Conservation (phyloP, 495 filamentous ascomycete genomes). For the Chaetomidium leptoderma region DNA sequence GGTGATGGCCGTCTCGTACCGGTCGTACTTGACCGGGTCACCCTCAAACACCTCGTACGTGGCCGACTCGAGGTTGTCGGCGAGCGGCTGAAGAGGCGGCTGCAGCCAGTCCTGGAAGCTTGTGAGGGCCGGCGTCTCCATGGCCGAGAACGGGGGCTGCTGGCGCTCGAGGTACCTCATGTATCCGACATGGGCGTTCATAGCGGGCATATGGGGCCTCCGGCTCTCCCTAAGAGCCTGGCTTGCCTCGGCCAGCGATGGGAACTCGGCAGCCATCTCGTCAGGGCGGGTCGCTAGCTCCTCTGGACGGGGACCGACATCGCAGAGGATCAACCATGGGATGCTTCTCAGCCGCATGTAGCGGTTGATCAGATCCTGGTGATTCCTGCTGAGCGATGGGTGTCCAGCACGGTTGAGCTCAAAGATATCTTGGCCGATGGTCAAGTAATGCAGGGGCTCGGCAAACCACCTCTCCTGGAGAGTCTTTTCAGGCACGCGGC, state of each 20-base stretch:
- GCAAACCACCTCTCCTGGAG: constrained; percentile 90
- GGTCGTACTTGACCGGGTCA: constrained; percentile 95
- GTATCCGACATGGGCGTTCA: constrained; percentile 66
- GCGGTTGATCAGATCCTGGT: constrained; percentile 71
- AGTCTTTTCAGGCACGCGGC: constrained; percentile 65
- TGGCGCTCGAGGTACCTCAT: constrained; percentile 77
- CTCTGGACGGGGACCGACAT: constrained; percentile 65
- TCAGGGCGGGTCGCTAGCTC: constrained; percentile 43
- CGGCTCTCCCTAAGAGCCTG: constrained; percentile 35
- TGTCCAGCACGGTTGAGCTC: constrained; percentile 73
- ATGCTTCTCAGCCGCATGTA: constrained; percentile 78
- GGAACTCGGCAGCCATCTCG: constrained; percentile 47
- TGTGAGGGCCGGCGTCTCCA: constrained; percentile 39
- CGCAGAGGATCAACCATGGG: constrained; percentile 77
- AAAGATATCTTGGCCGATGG: constrained; percentile 63
- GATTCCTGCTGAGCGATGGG: constrained; percentile 73
- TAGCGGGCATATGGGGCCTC: constrained; percentile 26
- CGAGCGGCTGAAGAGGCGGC: constrained; percentile 86
- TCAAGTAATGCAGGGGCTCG: constrained; percentile 80
- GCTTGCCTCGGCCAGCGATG: constrained; percentile 60
- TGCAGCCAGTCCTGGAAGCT: constrained; percentile 87
- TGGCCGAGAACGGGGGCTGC: constrained; percentile 58
- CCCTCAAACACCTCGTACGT: constrained; percentile 99
- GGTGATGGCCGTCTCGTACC: constrained; percentile 82
- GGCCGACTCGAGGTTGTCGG: constrained; percentile 92